Conservation (phyloP, 2,329 filamentous ascomycete genomes). For the Bertia moriformis region DNA sequence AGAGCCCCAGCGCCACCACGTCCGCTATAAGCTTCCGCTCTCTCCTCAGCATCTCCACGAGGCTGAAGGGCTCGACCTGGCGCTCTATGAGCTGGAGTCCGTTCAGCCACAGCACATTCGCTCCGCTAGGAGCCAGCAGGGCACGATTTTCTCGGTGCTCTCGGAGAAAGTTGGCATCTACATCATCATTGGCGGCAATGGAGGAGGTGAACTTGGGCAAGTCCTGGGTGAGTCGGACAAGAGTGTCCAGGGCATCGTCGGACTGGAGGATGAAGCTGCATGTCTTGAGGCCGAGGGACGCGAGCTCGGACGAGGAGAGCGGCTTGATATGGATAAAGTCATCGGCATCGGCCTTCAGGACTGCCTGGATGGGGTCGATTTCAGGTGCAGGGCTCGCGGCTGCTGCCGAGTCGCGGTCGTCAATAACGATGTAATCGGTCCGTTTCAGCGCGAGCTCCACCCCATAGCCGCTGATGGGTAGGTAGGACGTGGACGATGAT, state of each 20-base stretch:
- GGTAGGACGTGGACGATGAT: constrained; percentile 30
- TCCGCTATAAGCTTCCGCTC: constrained; percentile 69
- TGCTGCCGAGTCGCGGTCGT: constrained; percentile 72
- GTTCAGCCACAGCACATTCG: constrained; percentile 86
- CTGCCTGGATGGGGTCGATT: neutral
- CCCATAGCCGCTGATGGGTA: constrained; percentile 85
- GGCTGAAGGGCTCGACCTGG: constrained; percentile 72
- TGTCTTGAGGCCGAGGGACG: constrained; percentile 64
- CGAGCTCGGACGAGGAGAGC: constrained; percentile 70
- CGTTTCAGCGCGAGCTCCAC: constrained; percentile 83
- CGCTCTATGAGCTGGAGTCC: constrained; percentile 73
- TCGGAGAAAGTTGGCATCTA: constrained; percentile 48
- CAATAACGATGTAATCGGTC: constrained; percentile 97
- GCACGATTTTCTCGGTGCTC: constrained; percentile 62
- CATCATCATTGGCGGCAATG: constrained; percentile 60
- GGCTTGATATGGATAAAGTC: constrained; percentile 79
- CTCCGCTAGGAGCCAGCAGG: constrained; percentile 55
- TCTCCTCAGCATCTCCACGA: constrained; percentile 66
- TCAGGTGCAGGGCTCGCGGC: constrained; percentile 17
- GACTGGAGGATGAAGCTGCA: constrained; percentile 76
- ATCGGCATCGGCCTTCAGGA: constrained; percentile 25
- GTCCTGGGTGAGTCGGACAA: constrained; percentile 75
- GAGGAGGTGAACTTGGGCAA: constrained; percentile 82
- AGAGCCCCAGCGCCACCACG: constrained; percentile 62
- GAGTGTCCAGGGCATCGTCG: constrained; percentile 63